Conservation (phyloP, 108 stramenopile species). For the Cyclotella choctawhatcheeana region DNA sequence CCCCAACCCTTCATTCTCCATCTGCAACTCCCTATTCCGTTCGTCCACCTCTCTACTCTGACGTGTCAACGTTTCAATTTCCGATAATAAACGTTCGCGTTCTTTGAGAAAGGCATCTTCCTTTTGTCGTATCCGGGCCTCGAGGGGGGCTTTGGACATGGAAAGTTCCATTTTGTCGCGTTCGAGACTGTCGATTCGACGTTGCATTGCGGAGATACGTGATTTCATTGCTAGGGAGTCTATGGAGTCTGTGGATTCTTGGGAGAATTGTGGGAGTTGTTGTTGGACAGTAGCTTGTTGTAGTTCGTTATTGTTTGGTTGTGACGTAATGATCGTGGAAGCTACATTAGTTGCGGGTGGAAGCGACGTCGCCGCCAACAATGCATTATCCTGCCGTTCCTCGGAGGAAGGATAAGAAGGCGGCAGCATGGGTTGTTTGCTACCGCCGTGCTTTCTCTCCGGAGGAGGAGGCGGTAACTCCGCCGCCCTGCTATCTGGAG, state of each 20-base stretch:
- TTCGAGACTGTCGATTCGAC: conserved; percentile 75
- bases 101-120: conserved; percentile 83
- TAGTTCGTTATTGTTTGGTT: too few species aligned
- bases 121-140: conserved; percentile 84
- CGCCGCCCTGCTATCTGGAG: conserved; percentile 12
- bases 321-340: too few species aligned
- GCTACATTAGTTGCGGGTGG: too few species aligned
- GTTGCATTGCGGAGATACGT: conserved; percentile 70
- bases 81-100: conserved; percentile 60
- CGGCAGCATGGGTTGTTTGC: conserved; percentile 23
- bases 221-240: conserved; percentile 72
- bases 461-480: not conserved
- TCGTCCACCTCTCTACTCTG: conserved; percentile 70
- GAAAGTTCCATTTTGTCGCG: conserved; percentile 82
- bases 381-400: too few species aligned
- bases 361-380: too few species aligned
- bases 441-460: conserved; percentile 2
- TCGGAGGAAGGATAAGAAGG: conserved; percentile 30
- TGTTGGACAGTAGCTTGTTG: too few species aligned
- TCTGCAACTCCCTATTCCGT: conserved; percentile 67
- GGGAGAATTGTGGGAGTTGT: conserved; percentile 5
- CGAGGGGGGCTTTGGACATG: conserved; percentile 89
- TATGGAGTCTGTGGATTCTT: conserved; percentile 44
- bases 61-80: conserved; percentile 63
- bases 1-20: conserved; percentile 62